Evolutionary conservation across 441 rosid species (phyloP), one percentile per base, ranked within the genome.

Genomic region (Omphalea diandra): DNA sequence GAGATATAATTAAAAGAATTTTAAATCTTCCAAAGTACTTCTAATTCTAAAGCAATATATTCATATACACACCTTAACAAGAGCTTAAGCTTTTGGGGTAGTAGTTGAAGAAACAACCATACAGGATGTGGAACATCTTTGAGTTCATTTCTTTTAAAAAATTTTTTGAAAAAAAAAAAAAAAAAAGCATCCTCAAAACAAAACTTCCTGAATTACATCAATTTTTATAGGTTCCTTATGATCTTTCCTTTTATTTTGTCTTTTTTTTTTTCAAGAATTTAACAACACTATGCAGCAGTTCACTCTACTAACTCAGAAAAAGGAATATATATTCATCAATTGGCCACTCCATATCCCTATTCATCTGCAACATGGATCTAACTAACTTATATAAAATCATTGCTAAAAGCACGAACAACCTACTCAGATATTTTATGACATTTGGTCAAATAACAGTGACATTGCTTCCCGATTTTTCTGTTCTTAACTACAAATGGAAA

Each of bases 341-440:
- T 31, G 38, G 54, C 35, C 49, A 50, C 29, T 17, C 20, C 24
- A 52, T 40, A 69, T 66, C 36, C 24, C 41, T 44, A 50, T 57
- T 29, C 36, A 31, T 14, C 22, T 24, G 32, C 27, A 33, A 65
- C 50, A 70, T 68, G 63, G 62, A 26, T 36, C 62, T 27, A 40
- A 54, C 71, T 3, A 18, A 36, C 63, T 87, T 81, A 56, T 49
- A 74, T 38, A 76, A 31, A 50, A 64, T 22, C 63, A 64, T 41
- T 9, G 66, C 63, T 70, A 35, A 68, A 52, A 72, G 62, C 73
- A 69, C 54, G 77, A 72, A n/a, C n/a, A n/a, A 67, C 67, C 67
- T 43, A 60, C 73, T 24, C 17, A 10, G 31, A 67, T 10, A 70
- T 67, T 18, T 56, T 35, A n/a, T 38, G 0, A 65, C 40, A 54